Evolutionary conservation across 352 stramenopile species (phyloP), one percentile per base, ranked within the genome.

Genomic region (Globisporangium echinulatum): DNA sequence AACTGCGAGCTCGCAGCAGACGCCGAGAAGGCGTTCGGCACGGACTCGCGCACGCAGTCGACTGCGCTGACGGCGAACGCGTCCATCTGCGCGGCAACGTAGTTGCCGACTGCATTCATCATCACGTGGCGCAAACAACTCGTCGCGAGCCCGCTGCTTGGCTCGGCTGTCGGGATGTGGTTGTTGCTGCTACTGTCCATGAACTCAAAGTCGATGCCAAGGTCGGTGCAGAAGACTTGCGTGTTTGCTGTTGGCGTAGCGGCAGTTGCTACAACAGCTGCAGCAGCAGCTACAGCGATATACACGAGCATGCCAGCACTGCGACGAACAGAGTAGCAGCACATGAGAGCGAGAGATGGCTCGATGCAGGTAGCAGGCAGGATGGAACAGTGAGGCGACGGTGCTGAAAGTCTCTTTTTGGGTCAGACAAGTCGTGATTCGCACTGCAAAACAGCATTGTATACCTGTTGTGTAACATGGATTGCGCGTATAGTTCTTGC

Each of bases 161-260:
- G 52, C 37, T 9, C 47, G 36, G 5, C 47, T 25, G 25, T 33
- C 25, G 25, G 25, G 50, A 48, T 15, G 67, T 52, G 19, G 54
- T 49, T 42, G 67, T 33, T 44, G 72, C 59, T 61, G 66, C 40
- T 66, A 70, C 57, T 43, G 19, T 13, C 43, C 42, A 40, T 33
- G 51, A 84, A 79, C 46, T 63, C 72, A 54, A 84, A 70, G 52
- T 77, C 75, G 47, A 82, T 39, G 14, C 72, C 75, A 3, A 75
- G 56, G 58, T 84, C 72, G 38, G 72, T 55, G 49, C 72, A 84
- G 61, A 78, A 81, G 4, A 81, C 65, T 11, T 67, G 67, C 7
- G 53, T 6, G 25, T 40, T 10, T 11, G 61, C 58, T 43, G 61
- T 33, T 33, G 25, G 2, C 25, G 25, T 33, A 33, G 25, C 25